phyloP scores from a whole-genome alignment of 2,329 filamentous ascomycete species.

The Epichloe brachyelytri region DNA sequence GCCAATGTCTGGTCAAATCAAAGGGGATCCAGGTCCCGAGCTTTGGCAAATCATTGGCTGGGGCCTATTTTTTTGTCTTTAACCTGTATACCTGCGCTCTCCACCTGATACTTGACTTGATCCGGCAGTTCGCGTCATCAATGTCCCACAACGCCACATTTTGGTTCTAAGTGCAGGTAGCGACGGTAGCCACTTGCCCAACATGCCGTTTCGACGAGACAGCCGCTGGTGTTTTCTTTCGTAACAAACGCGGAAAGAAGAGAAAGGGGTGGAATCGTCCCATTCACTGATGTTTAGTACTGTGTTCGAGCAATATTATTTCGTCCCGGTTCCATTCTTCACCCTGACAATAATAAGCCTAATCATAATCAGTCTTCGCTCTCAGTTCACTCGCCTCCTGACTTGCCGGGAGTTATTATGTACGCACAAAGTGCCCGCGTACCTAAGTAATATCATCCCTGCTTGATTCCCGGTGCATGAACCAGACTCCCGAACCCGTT shows the following conservation, averaged over 20 bases:
- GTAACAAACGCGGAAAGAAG: too few species aligned
- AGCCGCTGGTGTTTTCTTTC: too few species aligned
- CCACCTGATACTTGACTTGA: background rate
- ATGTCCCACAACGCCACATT: background rate
- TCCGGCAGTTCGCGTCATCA: background rate
- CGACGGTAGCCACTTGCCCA: background rate
- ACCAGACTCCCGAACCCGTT: background rate
- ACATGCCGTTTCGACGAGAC: background rate
- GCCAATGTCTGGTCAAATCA: background rate
- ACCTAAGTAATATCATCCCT: background rate
- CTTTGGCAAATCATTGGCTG: background rate
- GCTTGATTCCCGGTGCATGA: background rate
- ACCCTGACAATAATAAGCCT: too few species aligned
- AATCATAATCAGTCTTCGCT: too few species aligned
- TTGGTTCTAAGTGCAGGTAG: background rate
- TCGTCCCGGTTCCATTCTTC: too few species aligned
- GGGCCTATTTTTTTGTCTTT: background rate
- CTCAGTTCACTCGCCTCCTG: too few species aligned
- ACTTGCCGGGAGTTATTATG: background rate
- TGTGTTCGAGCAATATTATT: too few species aligned
- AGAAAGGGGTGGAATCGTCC: too few species aligned
- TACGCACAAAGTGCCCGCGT: background rate
- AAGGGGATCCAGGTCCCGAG: background rate
- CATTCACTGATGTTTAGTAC: too few species aligned
- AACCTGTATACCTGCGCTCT: background rate